Evolutionary conservation across 2,329 filamentous ascomycete species (phyloP).

Genomic region (Hymenoscyphus salicellus): DNA sequence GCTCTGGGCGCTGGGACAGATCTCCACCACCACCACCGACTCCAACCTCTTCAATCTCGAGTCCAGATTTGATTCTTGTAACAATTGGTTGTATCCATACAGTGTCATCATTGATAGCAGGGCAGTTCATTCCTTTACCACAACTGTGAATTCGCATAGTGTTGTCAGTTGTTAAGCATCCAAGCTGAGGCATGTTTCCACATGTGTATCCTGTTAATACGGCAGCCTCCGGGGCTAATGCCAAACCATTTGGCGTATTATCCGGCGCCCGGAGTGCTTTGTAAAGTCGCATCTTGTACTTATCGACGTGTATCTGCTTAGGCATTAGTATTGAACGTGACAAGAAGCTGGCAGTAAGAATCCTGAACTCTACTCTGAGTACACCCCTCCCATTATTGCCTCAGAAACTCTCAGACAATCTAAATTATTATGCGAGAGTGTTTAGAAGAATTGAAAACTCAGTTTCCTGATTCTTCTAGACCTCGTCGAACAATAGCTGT

Average conservation of each 20-base stretch:
- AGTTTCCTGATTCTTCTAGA: too few relatives aligned
- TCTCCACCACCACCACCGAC: constrained; percentile 78
- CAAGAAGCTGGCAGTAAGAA: not conserved
- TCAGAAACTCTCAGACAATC: too few relatives aligned
- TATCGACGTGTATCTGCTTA: constrained; percentile 71
- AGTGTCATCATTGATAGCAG: constrained; percentile 48
- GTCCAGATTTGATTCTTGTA: constrained; percentile 56
- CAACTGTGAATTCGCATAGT: constrained; percentile 77
- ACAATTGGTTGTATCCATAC: constrained; percentile 80
- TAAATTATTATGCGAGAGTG: too few relatives aligned
- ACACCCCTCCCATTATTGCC: too few relatives aligned
- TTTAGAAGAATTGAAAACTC: too few relatives aligned
- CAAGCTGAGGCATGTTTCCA: constrained; percentile 66
- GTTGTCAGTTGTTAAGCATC: constrained; percentile 66
- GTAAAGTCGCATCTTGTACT: constrained; percentile 76
- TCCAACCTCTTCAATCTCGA: constrained; percentile 68
- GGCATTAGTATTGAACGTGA: constrained; percentile 21
- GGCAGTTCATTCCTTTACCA: constrained; percentile 67
- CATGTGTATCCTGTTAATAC: constrained; percentile 70
- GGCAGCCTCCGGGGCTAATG: constrained; percentile 57
- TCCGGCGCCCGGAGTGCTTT: constrained; percentile 52
- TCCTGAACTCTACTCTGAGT: too few relatives aligned
- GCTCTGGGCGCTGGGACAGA: constrained; percentile 63
- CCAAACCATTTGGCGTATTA: constrained; percentile 34
- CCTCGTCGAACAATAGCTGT: too few relatives aligned